phyloP scores from a whole-genome alignment of 257 asterid genomes.

The Marsdenia floribunda region DNA sequence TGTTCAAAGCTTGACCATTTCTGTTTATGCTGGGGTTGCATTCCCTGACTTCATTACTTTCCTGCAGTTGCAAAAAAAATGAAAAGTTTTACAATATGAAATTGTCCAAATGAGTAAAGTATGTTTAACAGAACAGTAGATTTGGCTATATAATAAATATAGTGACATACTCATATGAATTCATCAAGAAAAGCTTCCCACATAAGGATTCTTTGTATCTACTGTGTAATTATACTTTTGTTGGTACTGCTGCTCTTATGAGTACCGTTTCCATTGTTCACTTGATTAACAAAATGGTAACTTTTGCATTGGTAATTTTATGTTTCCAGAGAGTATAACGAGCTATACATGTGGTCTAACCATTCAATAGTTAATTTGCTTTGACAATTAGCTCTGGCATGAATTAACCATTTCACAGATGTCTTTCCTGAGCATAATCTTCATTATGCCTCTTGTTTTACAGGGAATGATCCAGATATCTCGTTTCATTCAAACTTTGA shows the following conservation, averaged over 20 bases:
- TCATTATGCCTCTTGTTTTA: background rate
- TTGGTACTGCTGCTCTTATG: background rate
- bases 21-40: background rate
- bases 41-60: background rate
- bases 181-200: background rate
- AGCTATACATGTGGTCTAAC: background rate
- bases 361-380: background rate
- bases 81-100: background rate
- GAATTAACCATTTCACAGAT: background rate
- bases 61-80: background rate
- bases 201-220: background rate
- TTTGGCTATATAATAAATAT: background rate
- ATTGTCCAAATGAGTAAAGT: background rate
- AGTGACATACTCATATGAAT: background rate
- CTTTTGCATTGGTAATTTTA: background rate
- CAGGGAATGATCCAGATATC: conserved; percentile 4
- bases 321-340: background rate
- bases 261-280: background rate
- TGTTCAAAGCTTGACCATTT: background rate
- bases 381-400: background rate
- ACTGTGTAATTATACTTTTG: background rate
- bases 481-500: background rate
- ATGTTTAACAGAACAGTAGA: background rate
- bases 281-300: background rate
- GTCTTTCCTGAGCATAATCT: background rate